Evolutionary conservation across 352 stramenopile species (phyloP).

Genomic region (Globisporangium alternatum): DNA sequence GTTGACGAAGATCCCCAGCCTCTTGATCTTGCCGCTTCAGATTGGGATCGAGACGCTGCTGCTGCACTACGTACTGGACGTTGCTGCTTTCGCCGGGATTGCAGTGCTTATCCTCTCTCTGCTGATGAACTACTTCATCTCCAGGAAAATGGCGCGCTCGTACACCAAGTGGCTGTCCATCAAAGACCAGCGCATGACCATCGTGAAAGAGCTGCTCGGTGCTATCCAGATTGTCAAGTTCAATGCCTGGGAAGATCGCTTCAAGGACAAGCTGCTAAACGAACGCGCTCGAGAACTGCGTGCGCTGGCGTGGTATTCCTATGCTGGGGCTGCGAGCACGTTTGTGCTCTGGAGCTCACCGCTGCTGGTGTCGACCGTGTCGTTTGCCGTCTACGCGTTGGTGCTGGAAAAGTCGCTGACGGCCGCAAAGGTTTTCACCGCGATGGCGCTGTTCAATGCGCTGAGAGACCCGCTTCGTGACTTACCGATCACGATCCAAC

Average conservation of each 20-base stretch:
- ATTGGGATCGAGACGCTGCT: conserved; percentile 23
- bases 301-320: conserved; percentile 46
- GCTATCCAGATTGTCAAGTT: conserved; percentile 91
- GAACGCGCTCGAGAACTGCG: conserved; percentile 66
- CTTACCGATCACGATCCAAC: conserved; percentile 34
- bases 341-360: conserved; percentile 53
- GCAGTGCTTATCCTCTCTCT: conserved; percentile 24
- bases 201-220: conserved; percentile 42
- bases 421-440: conserved; percentile 50
- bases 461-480: conserved; percentile 36
- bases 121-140: conserved; percentile 21
- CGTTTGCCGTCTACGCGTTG: conserved; percentile 47
- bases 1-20: neutral
- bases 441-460: conserved; percentile 47
- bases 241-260: conserved; percentile 85
- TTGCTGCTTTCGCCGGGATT: conserved; percentile 29
- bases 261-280: conserved; percentile 57
- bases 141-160: conserved; percentile 12
- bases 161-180: conserved; percentile 21
- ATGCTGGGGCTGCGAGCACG: conserved; percentile 56
- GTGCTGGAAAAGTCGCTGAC: conserved; percentile 36
- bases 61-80: conserved; percentile 25
- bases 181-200: conserved; percentile 41
- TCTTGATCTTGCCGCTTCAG: conserved; percentile 35
- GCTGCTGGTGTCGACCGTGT: conserved; percentile 39